Conservation (phyloP, 1,284 basidiomycete species). For the Phenoliferia sp. region DNA sequence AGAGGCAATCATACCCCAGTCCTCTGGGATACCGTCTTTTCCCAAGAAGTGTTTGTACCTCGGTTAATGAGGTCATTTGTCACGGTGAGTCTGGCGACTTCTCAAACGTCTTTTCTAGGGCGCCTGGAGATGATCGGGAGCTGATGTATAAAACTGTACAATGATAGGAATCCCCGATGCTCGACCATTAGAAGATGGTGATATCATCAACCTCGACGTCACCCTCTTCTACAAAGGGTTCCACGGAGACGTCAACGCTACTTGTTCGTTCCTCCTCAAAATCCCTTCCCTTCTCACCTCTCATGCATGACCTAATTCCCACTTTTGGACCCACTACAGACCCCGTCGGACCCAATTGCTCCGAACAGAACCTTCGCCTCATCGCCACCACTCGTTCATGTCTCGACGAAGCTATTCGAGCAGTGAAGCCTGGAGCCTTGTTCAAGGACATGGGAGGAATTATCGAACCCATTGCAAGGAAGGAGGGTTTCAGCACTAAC, state of each 20-base stretch:
- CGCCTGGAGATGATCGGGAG: not conserved
- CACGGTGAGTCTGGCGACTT: slow-evolving; percentile 49
- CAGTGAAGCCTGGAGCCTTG: slow-evolving; percentile 35
- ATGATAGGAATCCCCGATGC: slow-evolving; percentile 78
- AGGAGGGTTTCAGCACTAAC: slow-evolving; percentile 75
- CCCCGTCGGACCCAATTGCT: slow-evolving; percentile 19
- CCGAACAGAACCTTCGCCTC: slow-evolving; percentile 63
- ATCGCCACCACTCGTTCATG: slow-evolving; percentile 73
- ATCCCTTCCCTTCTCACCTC: not conserved
- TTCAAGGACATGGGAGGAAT: slow-evolving; percentile 50
- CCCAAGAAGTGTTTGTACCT: slow-evolving; percentile 97
- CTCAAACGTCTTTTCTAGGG: slow-evolving; percentile 25
- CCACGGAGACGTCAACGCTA: slow-evolving; percentile 83
- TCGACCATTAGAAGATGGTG: slow-evolving; percentile 77
- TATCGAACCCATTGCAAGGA: slow-evolving; percentile 71
- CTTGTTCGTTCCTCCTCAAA: slow-evolving; percentile 21
- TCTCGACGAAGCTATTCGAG: slow-evolving; percentile 67
- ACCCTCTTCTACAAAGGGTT: slow-evolving; percentile 64
- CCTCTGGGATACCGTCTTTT: slow-evolving; percentile 89
- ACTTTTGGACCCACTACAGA: too few relatives aligned
- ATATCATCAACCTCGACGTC: slow-evolving; percentile 84
- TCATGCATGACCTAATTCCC: not conserved
- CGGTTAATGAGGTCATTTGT: slow-evolving; percentile 93
- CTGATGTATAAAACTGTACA: slow-evolving; percentile 5
- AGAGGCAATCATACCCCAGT: slow-evolving; percentile 88